Percentiles rank a stretch among this genome's conserved stretches.
These are phyloP conservation scores for Tetrahymena malaccensis DNA, from an alignment of 73 alveolate genomes.

Conservation along the genomic window DNA sequence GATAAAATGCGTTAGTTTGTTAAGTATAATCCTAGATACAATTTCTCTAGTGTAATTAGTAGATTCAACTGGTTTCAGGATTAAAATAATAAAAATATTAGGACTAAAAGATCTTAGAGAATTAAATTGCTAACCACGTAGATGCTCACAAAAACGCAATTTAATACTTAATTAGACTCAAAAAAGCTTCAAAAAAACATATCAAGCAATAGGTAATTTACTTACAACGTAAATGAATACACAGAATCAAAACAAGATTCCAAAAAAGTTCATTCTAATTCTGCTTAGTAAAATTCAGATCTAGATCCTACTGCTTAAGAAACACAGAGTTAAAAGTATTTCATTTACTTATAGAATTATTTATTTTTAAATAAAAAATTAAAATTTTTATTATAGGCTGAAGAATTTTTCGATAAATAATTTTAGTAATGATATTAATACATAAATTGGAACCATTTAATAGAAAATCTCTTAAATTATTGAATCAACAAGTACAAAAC, in stretches of 20 bases:
- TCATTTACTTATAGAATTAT: too few species aligned
- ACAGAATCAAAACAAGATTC: not conserved
- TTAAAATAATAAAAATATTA: not conserved
- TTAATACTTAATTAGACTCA: not conserved
- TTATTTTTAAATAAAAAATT: too few species aligned
- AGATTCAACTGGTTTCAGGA: not conserved
- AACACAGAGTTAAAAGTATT: not conserved
- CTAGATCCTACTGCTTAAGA: not conserved
- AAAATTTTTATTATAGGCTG: not conserved
- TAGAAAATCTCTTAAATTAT: not conserved
- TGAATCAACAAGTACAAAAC: not conserved
- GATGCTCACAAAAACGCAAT: not conserved
- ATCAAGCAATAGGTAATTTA: not conserved
- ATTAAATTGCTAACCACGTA: not conserved
- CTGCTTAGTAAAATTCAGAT: not conserved
- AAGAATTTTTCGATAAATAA: not conserved
- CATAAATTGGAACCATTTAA: not conserved
- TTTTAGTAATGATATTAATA: not conserved
- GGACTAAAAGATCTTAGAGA: not conserved
- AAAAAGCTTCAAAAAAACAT: not conserved
- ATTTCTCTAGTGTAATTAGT: not conserved
- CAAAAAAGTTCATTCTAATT: not conserved
- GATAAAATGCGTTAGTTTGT: not conserved
- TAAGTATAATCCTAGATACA: not conserved
- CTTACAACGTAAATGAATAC: not conserved